These are phyloP conservation scores for Hyaloscypha finlandica DNA, from an alignment of 495 filamentous ascomycete species.

Conservation along the genomic window DNA sequence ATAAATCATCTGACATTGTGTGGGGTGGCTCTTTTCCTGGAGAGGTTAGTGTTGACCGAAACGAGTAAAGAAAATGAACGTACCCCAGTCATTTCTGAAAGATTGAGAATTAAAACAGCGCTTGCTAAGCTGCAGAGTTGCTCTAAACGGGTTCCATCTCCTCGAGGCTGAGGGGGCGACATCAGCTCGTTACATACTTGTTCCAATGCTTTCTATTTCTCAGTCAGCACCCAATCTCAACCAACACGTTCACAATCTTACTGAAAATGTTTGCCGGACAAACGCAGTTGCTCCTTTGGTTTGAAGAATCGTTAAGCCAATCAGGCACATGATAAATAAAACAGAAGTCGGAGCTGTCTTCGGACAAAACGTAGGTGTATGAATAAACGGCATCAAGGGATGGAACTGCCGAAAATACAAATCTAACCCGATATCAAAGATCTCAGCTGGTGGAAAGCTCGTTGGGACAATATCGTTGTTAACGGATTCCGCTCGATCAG, in stretches of 20 bases:
- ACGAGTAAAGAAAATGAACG: constrained; percentile 1
- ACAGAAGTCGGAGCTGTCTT: constrained; percentile 45
- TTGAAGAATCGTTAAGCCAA: constrained; percentile 52
- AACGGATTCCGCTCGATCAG: constrained; percentile 15
- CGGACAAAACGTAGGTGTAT: constrained; percentile 52
- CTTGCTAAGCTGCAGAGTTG: constrained; percentile 50
- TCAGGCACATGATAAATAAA: constrained; percentile 53
- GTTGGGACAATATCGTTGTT: constrained; percentile 30
- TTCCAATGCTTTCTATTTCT: constrained; percentile 41
- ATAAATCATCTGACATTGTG: constrained; percentile 52
- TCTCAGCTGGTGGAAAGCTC: constrained; percentile 51
- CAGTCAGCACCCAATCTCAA: constrained; percentile 2
- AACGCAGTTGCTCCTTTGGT: constrained; percentile 51
- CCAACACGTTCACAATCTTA: constrained; percentile 30
- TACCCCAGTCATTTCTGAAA: constrained; percentile 54
- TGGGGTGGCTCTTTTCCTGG: constrained; percentile 47
- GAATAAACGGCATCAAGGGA: constrained; percentile 52
- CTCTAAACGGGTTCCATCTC: constrained; percentile 39
- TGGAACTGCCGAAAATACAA: constrained; percentile 54
- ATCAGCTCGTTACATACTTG: constrained; percentile 45
- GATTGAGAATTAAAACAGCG: constrained; percentile 47
- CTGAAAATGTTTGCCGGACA: constrained; percentile 48
- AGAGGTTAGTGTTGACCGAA: constrained; percentile 23
- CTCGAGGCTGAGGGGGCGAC: constrained; percentile 37
- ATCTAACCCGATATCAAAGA: constrained; percentile 60